phyloP scores from a whole-genome alignment of 2,329 filamentous ascomycete species.

The Xylaria sp. region DNA sequence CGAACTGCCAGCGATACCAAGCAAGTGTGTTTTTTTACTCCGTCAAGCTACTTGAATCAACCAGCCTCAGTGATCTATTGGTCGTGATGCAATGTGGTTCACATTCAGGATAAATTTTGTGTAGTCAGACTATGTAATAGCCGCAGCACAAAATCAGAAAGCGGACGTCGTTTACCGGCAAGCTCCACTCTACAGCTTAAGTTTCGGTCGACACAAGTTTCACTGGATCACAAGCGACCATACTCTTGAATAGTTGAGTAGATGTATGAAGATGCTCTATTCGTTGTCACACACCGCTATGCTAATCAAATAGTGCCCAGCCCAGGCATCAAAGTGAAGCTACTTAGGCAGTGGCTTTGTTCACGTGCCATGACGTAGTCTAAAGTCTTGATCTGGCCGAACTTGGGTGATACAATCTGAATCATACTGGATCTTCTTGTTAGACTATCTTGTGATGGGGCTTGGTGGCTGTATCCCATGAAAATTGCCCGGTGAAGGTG shows the following conservation, averaged over 20 bases:
- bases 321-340: constrained; percentile 23
- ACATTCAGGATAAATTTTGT: not conserved
- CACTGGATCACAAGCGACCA: not conserved
- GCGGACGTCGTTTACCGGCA: constrained; percentile 1
- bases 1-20: not conserved
- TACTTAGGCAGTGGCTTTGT: not conserved
- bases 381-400: not conserved
- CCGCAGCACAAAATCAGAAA: constrained; percentile 4
- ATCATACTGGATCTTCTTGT: not conserved
- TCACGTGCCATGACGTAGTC: constrained; percentile 4
- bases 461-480: not conserved
- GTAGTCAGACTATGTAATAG: not conserved
- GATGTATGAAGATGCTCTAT: not conserved
- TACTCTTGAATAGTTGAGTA: not conserved
- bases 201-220: constrained; percentile 17
- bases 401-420: not conserved
- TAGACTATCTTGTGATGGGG: not conserved
- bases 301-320: not conserved
- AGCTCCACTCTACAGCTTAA: not conserved
- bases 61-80: constrained; percentile 24
- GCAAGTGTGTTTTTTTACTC: not conserved
- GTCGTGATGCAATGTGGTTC: not conserved
- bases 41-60: not conserved
- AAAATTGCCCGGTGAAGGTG: constrained; percentile 15
- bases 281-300: constrained; percentile 19